Evolutionary conservation across 2,329 filamentous ascomycete genomes (phyloP).

Genomic region (Colletotrichum sp.): DNA sequence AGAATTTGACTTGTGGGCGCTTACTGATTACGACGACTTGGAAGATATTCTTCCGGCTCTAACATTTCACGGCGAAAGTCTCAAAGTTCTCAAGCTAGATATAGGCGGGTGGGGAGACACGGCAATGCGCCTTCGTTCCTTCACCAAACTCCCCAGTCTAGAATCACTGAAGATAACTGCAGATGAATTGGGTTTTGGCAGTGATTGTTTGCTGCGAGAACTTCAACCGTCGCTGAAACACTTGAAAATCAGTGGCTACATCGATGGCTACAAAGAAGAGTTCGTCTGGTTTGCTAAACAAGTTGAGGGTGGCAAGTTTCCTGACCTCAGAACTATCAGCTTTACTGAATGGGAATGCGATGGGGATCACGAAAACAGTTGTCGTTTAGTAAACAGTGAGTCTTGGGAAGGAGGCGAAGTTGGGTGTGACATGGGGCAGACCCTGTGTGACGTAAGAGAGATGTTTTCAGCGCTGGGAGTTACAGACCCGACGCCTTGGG

Average conservation of each 20-base stretch:
- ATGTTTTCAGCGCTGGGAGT: not conserved
- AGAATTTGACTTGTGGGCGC: not conserved
- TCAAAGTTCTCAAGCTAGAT: not conserved
- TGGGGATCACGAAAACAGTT: not conserved
- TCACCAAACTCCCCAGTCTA: not conserved
- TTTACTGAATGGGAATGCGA: not conserved
- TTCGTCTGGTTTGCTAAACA: not conserved
- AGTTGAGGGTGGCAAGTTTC: not conserved
- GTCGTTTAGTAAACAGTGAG: not conserved
- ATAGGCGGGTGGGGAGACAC: not conserved
- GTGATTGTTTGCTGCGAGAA: not conserved
- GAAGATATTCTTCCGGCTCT: not conserved
- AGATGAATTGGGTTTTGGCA: not conserved
- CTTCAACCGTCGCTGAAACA: not conserved
- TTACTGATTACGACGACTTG: not conserved
- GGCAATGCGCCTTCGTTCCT: not conserved
- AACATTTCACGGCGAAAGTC: not conserved
- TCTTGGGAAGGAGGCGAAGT: not conserved
- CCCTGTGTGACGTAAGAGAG: not conserved
- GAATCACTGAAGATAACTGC: not conserved
- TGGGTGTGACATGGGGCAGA: not conserved
- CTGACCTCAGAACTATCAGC: not conserved
- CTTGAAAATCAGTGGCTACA: not conserved
- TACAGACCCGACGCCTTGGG: not conserved
- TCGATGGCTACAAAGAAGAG: not conserved